Base-by-base conservation (phyloP, 495 filamentous ascomycete genomes). In the Talaromyces liani region DNA sequence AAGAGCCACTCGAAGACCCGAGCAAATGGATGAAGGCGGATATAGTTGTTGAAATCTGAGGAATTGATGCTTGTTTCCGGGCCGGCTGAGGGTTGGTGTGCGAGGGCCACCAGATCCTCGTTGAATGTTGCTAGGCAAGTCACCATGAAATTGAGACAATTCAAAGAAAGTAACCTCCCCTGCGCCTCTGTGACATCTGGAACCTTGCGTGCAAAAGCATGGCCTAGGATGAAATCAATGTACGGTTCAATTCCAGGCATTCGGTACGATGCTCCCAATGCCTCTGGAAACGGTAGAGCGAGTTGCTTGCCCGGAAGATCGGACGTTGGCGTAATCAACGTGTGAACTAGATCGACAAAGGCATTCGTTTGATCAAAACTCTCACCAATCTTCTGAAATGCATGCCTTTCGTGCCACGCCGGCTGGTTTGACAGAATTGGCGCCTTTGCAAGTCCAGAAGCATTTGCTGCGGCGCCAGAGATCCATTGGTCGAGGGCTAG, bases 1-100 rank as follows among this genome's bases (percentile, higher is more conserved):
- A 96, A 97, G 72, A 98, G 82, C 91, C 95, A 98, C 72, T 98
- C 95, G 86, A 96, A 94, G 24, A 92, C 90, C 41, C 94, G 85
- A 20, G 89, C 86, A 67, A 97, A 97, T 8, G 94, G 92, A 75
- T 99, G 94, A 25, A 97, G 81, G 6, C 86, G 84, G 62, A 91
- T 83, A 67, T 99, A 99, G 16, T 80, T 80, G 55, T 84, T 80
- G 27, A 98, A 74, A 20, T 86, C 88, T 3, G 87, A 87, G 33
- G 89, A 78, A 51, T 85, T 80, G 64, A 93, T 87, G 6, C 87
- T 84, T 16, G 80, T 68, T 73, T 97, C 93, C 6, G 95, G 85
- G 25, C 82, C 71, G 9, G 92, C 73, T 60, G 84, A 87, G 2
- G 90, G 87, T 64, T 87, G 81, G 68, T 88, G 93, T 20, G 91